Evolutionary conservation across 495 filamentous ascomycete species (phyloP).

Genomic region (Penicillium cataractarum): DNA sequence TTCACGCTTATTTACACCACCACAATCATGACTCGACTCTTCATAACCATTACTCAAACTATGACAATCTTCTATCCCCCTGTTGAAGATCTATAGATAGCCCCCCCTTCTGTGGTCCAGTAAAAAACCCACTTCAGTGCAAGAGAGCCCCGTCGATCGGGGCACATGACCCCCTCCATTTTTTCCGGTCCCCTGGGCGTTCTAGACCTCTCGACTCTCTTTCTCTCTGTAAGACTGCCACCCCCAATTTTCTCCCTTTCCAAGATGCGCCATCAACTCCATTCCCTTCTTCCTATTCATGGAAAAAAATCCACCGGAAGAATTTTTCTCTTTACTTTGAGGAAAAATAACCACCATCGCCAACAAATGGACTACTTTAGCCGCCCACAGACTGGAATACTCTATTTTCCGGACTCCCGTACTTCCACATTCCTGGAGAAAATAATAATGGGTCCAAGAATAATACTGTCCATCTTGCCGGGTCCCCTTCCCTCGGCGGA

Average conservation of each 20-base stretch:
- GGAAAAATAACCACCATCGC: slow-evolving; percentile 6
- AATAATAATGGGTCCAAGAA: no score
- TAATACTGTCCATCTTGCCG: slow-evolving; percentile 10
- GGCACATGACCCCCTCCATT: slow-evolving; percentile 46
- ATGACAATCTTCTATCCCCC: no score
- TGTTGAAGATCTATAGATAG: slow-evolving; percentile 6
- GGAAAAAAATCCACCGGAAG: slow-evolving; percentile 24
- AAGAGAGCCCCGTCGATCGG: slow-evolving; percentile 39
- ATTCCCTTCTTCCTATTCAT: slow-evolving; percentile 18
- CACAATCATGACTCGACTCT: neutral
- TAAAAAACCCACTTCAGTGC: neutral
- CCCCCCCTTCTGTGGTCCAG: neutral
- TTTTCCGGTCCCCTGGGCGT: slow-evolving; percentile 21
- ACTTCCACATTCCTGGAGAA: slow-evolving; percentile 9
- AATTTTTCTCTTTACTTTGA: slow-evolving; percentile 9
- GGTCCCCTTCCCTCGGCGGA: neutral
- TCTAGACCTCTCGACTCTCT: slow-evolving; percentile 36
- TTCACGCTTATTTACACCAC: neutral
- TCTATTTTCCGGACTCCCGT: neutral
- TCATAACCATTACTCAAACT: neutral
- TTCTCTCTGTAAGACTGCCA: no score
- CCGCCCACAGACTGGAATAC: neutral
- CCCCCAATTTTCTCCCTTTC: slow-evolving; percentile 8
- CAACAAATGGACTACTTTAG: neutral
- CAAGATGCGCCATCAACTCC: neutral